These are phyloP conservation scores for Hypoxylon sp. DNA, from an alignment of 2,329 filamentous ascomycete genomes.

Conservation along the genomic window DNA sequence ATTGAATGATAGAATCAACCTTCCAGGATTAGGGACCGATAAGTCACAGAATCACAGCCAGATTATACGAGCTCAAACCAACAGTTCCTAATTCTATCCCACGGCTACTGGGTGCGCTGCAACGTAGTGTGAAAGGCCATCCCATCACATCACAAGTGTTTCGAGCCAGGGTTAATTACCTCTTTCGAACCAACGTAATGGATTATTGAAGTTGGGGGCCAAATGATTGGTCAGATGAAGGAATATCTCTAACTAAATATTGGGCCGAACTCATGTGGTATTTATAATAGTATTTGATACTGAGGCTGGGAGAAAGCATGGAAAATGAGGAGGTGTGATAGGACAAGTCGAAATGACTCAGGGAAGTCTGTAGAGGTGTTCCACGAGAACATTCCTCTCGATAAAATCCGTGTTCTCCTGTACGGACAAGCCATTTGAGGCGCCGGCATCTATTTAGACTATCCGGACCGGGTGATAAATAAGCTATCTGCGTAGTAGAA, in stretches of 20 bases:
- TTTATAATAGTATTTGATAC: not conserved
- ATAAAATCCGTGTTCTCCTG: not conserved
- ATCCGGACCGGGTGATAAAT: not conserved
- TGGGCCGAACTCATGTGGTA: not conserved
- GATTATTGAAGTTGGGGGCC: conserved; percentile 15
- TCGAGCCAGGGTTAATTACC: conserved; percentile 24
- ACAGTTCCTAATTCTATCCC: not conserved
- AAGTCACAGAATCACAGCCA: not conserved
- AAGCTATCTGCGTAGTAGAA: not conserved
- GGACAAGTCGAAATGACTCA: not conserved
- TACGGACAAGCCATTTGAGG: not conserved
- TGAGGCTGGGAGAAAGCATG: not conserved
- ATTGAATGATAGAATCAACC: not conserved
- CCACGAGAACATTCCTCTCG: too few relatives aligned
- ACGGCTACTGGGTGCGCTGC: conserved; percentile 14
- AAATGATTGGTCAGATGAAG: not conserved
- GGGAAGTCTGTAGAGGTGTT: too few relatives aligned
- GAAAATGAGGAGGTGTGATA: not conserved
- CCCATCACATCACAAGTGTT: conserved; percentile 26
- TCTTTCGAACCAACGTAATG: conserved; percentile 29
- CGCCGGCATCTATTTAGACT: not conserved
- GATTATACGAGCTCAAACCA: conserved; percentile 5
- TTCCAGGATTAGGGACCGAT: conserved; percentile 4
- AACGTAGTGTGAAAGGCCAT: conserved; percentile 14
- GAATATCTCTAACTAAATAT: not conserved